phyloP scores from a whole-genome alignment of 2,329 filamentous ascomycete species.

The Fusarium clavum region DNA sequence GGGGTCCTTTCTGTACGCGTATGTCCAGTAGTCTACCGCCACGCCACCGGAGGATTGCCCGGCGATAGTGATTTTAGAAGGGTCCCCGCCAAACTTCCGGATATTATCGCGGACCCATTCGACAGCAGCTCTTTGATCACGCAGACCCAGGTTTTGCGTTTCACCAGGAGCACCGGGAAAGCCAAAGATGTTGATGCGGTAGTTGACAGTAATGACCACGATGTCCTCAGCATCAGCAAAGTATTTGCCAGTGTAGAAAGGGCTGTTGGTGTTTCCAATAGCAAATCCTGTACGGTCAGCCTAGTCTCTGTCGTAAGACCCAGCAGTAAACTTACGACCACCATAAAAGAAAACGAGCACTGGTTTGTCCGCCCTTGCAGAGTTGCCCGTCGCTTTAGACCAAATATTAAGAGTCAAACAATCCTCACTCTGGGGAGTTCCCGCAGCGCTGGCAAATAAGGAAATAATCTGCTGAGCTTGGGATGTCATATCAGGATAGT shows the following conservation, averaged over 20 bases:
- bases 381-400: constrained; percentile 36
- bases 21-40: constrained; percentile 60
- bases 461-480: constrained; percentile 38
- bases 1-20: constrained; percentile 61
- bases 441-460: constrained; percentile 37
- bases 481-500: constrained; percentile 36
- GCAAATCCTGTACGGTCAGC: constrained; percentile 47
- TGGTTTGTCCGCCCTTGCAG: constrained; percentile 29
- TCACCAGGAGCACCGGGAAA: constrained; percentile 51
- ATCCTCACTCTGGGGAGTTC: constrained; percentile 37
- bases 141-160: constrained; percentile 45
- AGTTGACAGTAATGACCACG: constrained; percentile 61
- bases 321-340: constrained; percentile 28
- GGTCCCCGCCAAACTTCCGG: constrained; percentile 46
- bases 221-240: constrained; percentile 58
- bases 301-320: background rate
- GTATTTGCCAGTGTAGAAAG: constrained; percentile 57
- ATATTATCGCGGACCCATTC: constrained; percentile 52
- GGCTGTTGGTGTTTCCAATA: constrained; percentile 53
- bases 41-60: constrained; percentile 52
- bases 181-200: constrained; percentile 57
- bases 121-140: constrained; percentile 48
- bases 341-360: constrained; percentile 42
- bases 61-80: constrained; percentile 49
- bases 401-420: constrained; percentile 42